Base-by-base conservation (phyloP, 441 rosid genomes). In the Croton setiger region DNA sequence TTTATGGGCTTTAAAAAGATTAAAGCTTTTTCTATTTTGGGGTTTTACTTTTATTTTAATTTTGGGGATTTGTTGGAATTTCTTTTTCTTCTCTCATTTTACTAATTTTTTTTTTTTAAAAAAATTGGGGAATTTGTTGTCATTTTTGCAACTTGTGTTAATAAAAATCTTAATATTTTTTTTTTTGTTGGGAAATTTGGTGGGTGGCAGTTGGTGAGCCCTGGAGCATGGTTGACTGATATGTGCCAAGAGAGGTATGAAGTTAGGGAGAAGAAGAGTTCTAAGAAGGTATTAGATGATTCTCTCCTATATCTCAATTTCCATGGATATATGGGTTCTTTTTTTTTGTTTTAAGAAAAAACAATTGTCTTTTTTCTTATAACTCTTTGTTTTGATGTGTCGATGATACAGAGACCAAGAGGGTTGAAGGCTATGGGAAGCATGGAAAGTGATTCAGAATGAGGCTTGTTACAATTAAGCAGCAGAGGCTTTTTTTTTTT, bases 191-290 rank as follows among this genome's bases (percentile, higher is more conserved):
- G 4, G 51, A 45, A 45, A 66, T 64, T 27, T 64, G 75, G 77
- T 68, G 78, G 75, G 66, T 75, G 65, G 74, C 79, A 87, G 92
- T 78, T 84, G 81, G 92, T 84, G 63, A 85, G 89, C 71, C 92
- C 92, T 1, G 92, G 92, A 56, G 88, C 89, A 33, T 85, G 92
- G 92, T 78, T 87, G 83, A 81, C 84, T 59, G 92, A 87, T 78
- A 84, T 87, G 89, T 82, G 88, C 70, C 92, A 85, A 69, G 89
- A 87, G 77, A 87, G 92, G 78, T 87, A 87, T 73, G 88, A 87
- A 80, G 89, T 87, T 47, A 85, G 88, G 84, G 89, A 87, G 79
- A 87, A 82, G 82, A 87, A 87, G 82, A 81, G 80, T 65, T 78
- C 82, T 52, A 85, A 87, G 75, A 87, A 87, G 92, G 92, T 85